Percentiles rank a stretch among this genome's conserved stretches.
Evolutionary conservation across 257 asterid genomes (phyloP).

Genomic region (Anisodus tanguticus): DNA sequence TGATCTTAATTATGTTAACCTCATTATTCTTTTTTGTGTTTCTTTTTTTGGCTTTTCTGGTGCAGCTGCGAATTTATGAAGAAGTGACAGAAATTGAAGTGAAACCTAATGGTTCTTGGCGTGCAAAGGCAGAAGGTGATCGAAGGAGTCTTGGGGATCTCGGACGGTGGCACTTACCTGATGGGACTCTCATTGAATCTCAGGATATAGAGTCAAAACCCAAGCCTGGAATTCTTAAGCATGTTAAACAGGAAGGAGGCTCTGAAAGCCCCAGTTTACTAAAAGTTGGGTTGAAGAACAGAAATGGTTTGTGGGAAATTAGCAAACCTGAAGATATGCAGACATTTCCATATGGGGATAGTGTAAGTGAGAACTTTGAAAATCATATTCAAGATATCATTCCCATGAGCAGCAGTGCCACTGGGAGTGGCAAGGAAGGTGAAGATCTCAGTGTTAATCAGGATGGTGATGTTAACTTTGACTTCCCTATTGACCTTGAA

Average conservation of each 20-base stretch:
- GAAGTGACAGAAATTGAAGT: constrained; percentile 86
- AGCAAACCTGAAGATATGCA: constrained; percentile 60
- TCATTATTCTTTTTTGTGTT: constrained; percentile 18
- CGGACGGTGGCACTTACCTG: constrained; percentile 87
- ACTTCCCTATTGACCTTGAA: too few relatives aligned
- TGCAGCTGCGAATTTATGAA: constrained; percentile 67
- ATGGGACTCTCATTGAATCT: constrained; percentile 64
- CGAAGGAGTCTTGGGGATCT: constrained; percentile 75
- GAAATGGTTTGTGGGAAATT: constrained; percentile 79
- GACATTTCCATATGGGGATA: constrained; percentile 49
- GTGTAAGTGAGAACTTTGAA: constrained; percentile 46
- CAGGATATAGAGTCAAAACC: constrained; percentile 47
- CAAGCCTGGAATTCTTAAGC: too few relatives aligned
- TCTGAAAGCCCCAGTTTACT: constrained; percentile 74
- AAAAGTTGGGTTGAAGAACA: constrained; percentile 67
- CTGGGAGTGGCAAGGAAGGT: constrained; percentile 80
- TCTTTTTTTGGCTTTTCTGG: constrained; percentile 23
- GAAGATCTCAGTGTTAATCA: constrained; percentile 92
- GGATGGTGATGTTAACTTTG: constrained; percentile 60
- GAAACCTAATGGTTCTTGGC: constrained; percentile 98
- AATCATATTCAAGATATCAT: constrained; percentile 47
- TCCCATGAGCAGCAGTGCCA: constrained; percentile 90
- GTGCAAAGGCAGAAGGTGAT: constrained; percentile 84
- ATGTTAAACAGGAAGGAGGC: background rate
- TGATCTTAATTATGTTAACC: background rate